A percentile compares a stretch with the other conserved stretches of the same genome.
phyloP scores from a whole-genome alignment of 208 protist species.

The Porcisia deanei region DNA sequence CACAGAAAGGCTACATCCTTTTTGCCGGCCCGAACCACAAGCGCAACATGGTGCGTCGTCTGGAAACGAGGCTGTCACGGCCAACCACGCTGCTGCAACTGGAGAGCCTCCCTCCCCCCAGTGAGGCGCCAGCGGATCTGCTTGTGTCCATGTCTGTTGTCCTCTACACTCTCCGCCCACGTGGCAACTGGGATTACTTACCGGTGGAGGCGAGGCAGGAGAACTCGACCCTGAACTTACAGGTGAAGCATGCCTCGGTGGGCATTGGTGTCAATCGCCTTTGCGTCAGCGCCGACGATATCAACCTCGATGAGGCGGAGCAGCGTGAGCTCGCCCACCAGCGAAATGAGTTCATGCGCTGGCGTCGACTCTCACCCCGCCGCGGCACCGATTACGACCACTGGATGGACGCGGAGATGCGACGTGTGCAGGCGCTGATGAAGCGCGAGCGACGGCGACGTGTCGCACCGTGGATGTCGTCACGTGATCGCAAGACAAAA shows the following conservation, averaged over 20 bases:
- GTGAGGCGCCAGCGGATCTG: slow-evolving; percentile 47
- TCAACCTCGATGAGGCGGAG: slow-evolving; percentile 86
- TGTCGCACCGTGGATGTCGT: slow-evolving; percentile 47
- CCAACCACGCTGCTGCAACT: slow-evolving; percentile 71
- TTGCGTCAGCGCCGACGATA: slow-evolving; percentile 40
- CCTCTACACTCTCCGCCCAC: slow-evolving; percentile 68
- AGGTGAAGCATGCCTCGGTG: slow-evolving; percentile 49
- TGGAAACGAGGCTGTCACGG: slow-evolving; percentile 39
- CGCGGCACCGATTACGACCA: slow-evolving; percentile 71
- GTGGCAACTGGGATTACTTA: slow-evolving; percentile 88
- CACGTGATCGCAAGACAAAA: slow-evolving; percentile 12
- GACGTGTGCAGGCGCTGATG: slow-evolving; percentile 58
- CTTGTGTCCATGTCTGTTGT: slow-evolving; percentile 70
- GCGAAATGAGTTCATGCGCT: slow-evolving; percentile 72
- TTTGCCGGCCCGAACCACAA: slow-evolving; percentile 87
- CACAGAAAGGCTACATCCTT: slow-evolving; percentile 69
- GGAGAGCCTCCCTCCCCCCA: slow-evolving; percentile 38
- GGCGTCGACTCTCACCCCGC: slow-evolving; percentile 49
- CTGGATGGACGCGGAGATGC: slow-evolving; percentile 85
- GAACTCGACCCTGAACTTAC: slow-evolving; percentile 42
- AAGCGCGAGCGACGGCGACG: slow-evolving; percentile 36
- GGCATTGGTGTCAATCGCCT: slow-evolving; percentile 81
- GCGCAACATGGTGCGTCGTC: slow-evolving; percentile 62
- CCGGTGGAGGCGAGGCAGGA: slow-evolving; percentile 38
- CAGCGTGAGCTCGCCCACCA: slow-evolving; percentile 50